Evolutionary conservation across 148 eudicot genomes (phyloP).

Genomic region (Vaccinium myrtillus): DNA sequence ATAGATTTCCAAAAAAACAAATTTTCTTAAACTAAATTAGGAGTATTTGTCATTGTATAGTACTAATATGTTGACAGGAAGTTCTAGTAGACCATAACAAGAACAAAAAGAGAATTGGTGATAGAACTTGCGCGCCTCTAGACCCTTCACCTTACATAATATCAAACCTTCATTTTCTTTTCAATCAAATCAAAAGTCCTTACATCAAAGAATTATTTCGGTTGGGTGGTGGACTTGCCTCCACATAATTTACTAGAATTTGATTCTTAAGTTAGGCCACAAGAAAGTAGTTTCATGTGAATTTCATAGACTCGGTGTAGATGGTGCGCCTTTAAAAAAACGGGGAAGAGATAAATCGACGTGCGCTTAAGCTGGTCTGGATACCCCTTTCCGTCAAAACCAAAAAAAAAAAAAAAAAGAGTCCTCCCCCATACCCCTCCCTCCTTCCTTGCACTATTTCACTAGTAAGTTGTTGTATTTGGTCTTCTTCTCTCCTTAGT

Average conservation of each 20-base stretch:
- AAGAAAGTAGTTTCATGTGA: too few species aligned
- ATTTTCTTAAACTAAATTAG: neutral
- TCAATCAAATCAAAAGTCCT: slow-evolving; percentile 10
- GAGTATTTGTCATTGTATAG: neutral
- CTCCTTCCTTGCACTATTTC: neutral
- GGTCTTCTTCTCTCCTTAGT: slow-evolving; percentile 33
- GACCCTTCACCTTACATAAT: neutral
- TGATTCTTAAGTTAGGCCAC: too few species aligned
- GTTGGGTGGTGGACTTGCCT: too few species aligned
- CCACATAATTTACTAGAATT: too few species aligned
- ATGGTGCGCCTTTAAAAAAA: too few species aligned
- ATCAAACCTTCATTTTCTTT: slow-evolving; percentile 16
- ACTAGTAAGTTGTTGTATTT: slow-evolving; percentile 22
- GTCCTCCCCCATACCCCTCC: too few species aligned
- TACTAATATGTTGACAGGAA: slow-evolving; percentile 5
- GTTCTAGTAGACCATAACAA: neutral
- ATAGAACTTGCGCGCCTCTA: neutral
- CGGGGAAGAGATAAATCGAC: too few species aligned
- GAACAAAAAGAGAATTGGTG: neutral
- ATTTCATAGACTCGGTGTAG: too few species aligned
- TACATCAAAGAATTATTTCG: too few species aligned
- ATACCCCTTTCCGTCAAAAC: too few species aligned
- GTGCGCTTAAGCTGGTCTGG: too few species aligned
- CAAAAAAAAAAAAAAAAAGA: too few species aligned
- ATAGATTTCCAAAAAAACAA: neutral